Evolutionary conservation across 345 rosid species (phyloP), one percentile per base, ranked within the genome.

Genomic region (Rubroshorea leprosula): DNA sequence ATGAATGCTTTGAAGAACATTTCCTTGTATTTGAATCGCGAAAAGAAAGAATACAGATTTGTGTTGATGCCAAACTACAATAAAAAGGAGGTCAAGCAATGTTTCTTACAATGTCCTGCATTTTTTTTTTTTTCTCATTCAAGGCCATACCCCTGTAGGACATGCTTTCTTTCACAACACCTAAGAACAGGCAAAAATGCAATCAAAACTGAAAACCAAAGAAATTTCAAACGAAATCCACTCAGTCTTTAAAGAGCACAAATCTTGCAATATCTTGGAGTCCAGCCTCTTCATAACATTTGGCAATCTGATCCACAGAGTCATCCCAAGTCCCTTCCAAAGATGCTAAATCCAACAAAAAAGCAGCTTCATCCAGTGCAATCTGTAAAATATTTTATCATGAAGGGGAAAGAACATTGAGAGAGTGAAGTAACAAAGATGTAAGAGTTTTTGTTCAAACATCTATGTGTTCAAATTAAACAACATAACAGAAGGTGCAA

Each of bases 291-390:
- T 65, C 73, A 27, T 87, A 90, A 57, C 88, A 85, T 51, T 80
- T 82, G 31, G 83, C 86, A 46, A 85, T 69, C 23, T 67, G 81
- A 44, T 80, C 85, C 55, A 76, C 63, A 41, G 67, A 68, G 22
- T 82, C 78, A 60, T 74, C 87, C 96, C 97, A 87, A 47, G 77
- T 83, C 67, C 96, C 96, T 56, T 87, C 90, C 22, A 90, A 74
- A 26, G 96, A 87, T 45, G 91, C 87, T 72, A 90, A 78, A 76
- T 87, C 87, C 75, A 90, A 29, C 68, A 90, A 70, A 74, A 83
- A 83, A 3, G 86, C 87, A 48, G 92, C 95, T 63, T 76, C 83
- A 57, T 85, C 92, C 63, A 83, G 68, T 46, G 74, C 77, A 62
- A 85, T 71, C 90, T 87, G 82, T 62, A 29, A 49, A 49, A 21